Evolutionary conservation across 176 grass and related monocot species (phyloP).

Genomic region (Ananas comosus): DNA sequence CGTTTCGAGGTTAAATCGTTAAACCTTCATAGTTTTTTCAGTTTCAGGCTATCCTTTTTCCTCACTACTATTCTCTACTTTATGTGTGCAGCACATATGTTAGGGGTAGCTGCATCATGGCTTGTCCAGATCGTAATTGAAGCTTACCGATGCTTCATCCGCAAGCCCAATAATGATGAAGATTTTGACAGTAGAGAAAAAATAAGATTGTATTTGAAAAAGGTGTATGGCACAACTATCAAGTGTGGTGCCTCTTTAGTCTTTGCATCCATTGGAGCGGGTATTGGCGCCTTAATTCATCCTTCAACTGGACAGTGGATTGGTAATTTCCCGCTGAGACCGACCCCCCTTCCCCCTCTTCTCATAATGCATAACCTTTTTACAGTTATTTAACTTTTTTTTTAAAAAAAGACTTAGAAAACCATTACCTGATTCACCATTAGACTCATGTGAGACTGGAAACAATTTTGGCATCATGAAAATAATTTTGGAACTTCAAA

Average conservation of each 20-base stretch:
- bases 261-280: conserved; percentile 84
- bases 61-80: conserved; percentile 4
- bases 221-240: conserved; percentile 50
- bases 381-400: too few species aligned
- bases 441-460: not conserved
- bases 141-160: conserved; percentile 68
- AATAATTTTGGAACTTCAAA: too few species aligned
- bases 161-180: conserved; percentile 30
- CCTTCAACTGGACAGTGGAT: conserved; percentile 86
- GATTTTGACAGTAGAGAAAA: conserved; percentile 38
- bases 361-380: too few species aligned
- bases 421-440: conserved; percentile 6
- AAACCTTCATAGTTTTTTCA: not conserved
- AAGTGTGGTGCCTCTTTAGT: conserved; percentile 87
- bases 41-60: not conserved
- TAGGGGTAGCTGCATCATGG: conserved; percentile 89
- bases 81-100: conserved; percentile 55
- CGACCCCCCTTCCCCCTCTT: not conserved
- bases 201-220: conserved; percentile 53
- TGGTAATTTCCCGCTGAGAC: conserved; percentile 35
- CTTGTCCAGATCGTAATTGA: conserved; percentile 67
- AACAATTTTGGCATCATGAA: too few species aligned
- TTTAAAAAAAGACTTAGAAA: not conserved
- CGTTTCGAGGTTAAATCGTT: conserved; percentile 55
- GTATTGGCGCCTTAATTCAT: conserved; percentile 70